Percentiles rank a stretch among this genome's conserved stretches.
phyloP scores from a whole-genome alignment of 208 protist species.

The Wallacemonas rigidus region DNA sequence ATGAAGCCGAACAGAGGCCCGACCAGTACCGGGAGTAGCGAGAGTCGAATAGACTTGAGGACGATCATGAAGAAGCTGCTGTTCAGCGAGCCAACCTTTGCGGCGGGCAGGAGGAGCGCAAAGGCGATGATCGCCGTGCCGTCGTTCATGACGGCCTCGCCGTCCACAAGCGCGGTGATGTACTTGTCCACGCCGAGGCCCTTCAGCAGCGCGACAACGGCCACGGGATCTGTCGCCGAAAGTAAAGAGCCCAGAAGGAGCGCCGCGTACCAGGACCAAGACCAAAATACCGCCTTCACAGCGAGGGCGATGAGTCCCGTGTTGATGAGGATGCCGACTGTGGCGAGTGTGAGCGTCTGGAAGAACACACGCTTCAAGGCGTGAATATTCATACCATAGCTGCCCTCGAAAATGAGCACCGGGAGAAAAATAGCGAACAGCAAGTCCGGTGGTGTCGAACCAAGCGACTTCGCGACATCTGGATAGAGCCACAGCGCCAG shows the following conservation, averaged over 20 bases:
- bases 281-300: conserved; percentile 48
- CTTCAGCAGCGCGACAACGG: conserved; percentile 86
- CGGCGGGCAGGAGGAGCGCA: conserved; percentile 72
- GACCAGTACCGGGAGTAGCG: conserved; percentile 57
- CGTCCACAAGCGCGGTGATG: conserved; percentile 85
- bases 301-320: conserved; percentile 58
- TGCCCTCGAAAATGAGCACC: conserved; percentile 89
- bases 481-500: conserved; percentile 49
- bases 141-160: conserved; percentile 91
- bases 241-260: conserved; percentile 81
- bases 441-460: conserved; percentile 74
- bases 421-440: conserved; percentile 91
- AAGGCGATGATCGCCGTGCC: conserved; percentile 91
- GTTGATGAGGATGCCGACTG: conserved; percentile 78
- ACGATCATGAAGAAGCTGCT: conserved; percentile 38
- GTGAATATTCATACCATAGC: conserved; percentile 83
- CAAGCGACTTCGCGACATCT: conserved; percentile 53
- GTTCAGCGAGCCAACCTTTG: conserved; percentile 34
- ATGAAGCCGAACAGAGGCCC: conserved; percentile 75
- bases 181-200: conserved; percentile 74
- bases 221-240: conserved; percentile 90
- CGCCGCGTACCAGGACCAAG: conserved; percentile 72
- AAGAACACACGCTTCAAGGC: conserved; percentile 62
- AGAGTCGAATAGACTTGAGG: conserved; percentile 44
- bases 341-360: conserved; percentile 74